Evolutionary conservation across 140 eudicot species (phyloP).

Genomic region (Senecio squalidus): DNA sequence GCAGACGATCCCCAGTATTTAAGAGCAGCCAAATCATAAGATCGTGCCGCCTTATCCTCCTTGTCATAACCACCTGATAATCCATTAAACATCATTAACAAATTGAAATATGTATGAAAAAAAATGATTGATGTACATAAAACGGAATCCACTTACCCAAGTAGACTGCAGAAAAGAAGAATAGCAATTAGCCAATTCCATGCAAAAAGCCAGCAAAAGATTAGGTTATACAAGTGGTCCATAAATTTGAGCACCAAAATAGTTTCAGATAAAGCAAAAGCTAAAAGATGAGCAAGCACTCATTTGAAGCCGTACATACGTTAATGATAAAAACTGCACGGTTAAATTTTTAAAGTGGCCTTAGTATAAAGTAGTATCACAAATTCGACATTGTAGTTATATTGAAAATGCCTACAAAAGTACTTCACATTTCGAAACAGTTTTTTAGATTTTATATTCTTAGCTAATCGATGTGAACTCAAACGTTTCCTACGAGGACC

Average conservation of each 20-base stretch:
- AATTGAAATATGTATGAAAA: background rate
- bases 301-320: conserved; percentile 1
- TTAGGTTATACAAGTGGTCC: conserved; percentile 21
- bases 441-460: too few species aligned
- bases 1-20: conserved; percentile 91
- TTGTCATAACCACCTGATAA: conserved; percentile 83
- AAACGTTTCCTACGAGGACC: too few species aligned
- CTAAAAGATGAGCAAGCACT: background rate
- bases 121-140: background rate
- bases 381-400: too few species aligned
- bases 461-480: too few species aligned
- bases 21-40: conserved; percentile 90
- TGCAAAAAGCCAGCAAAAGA: conserved; percentile 32
- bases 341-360: too few species aligned
- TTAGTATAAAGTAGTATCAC: background rate
- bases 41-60: conserved; percentile 87
- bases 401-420: too few species aligned
- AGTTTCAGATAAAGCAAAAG: conserved; percentile 22
- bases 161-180: conserved; percentile 50
- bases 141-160: conserved; percentile 47
- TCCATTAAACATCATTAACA: background rate
- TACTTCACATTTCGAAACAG: too few species aligned
- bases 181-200: conserved; percentile 30
- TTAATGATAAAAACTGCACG: background rate
- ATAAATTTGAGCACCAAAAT: conserved; percentile 10